These are phyloP conservation scores for Arthrobotrys entomopaga DNA, from an alignment of 2,329 filamentous ascomycete genomes.

Conservation along the genomic window DNA sequence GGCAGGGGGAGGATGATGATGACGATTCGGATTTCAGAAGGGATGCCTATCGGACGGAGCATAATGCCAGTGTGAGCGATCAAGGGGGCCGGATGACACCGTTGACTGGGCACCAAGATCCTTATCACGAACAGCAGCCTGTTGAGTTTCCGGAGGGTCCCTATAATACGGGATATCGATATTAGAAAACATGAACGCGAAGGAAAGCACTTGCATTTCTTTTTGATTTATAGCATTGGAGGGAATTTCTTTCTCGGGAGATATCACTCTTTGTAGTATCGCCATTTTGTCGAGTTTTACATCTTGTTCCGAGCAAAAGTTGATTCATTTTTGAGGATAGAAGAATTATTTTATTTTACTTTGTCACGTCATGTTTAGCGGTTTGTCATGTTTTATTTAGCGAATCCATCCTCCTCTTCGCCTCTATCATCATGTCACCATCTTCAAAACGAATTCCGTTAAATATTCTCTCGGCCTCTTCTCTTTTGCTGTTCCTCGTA, in stretches of 20 bases:
- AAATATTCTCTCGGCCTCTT: background rate
- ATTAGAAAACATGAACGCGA: conserved; percentile 14
- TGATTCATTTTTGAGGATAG: background rate
- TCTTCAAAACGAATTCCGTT: background rate
- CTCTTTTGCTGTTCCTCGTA: background rate
- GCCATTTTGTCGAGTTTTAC: background rate
- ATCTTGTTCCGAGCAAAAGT: conserved; percentile 1
- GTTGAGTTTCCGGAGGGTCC: conserved; percentile 49
- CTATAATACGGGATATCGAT: conserved; percentile 44
- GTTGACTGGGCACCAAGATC: conserved; percentile 47
- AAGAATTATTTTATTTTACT: no score
- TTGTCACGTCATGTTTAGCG: conserved; percentile 18
- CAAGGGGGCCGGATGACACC: conserved; percentile 45
- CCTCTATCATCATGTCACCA: background rate
- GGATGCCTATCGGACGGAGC: conserved; percentile 46
- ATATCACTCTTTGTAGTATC: background rate
- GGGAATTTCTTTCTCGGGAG: background rate
- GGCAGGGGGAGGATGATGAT: conserved; percentile 53
- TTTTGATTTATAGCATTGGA: background rate
- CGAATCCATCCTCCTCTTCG: background rate
- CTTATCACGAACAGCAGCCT: conserved; percentile 46
- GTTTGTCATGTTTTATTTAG: conserved; percentile 34
- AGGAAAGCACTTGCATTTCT: conserved; percentile 1
- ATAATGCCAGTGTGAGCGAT: conserved; percentile 43
- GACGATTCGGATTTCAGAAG: conserved; percentile 47